Evolutionary conservation across 1,139 yeast species (phyloP).

Genomic region (Suhomyces anneliseae): DNA sequence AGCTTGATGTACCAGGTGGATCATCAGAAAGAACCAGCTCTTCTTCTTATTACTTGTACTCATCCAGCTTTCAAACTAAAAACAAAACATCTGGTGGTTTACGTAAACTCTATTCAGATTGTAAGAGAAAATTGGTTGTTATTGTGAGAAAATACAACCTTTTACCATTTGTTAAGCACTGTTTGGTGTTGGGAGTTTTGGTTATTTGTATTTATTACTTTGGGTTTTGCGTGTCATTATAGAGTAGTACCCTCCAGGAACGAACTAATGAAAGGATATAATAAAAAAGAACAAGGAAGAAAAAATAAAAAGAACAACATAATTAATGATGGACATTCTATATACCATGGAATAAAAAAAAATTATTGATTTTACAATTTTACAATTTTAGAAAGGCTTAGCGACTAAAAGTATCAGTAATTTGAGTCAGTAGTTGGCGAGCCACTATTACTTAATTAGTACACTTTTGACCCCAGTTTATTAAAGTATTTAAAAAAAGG

Average conservation of each 20-base stretch:
- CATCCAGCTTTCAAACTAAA: slow-evolving; percentile 5
- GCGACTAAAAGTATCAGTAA: no score
- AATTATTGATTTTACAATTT: no score
- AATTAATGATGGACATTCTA: no score
- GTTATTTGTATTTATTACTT: slow-evolving; percentile 13
- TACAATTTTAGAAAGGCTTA: no score
- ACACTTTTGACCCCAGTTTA: no score
- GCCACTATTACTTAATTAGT: no score
- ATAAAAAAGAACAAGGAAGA: no score
- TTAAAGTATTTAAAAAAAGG: no score
- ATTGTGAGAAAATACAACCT: slow-evolving; percentile 17
- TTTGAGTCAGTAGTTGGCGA: no score
- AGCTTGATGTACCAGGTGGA: slow-evolving; percentile 8
- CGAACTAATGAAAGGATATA: no score
- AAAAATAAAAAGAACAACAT: no score
- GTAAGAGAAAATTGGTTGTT: not conserved
- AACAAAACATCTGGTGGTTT: not conserved
- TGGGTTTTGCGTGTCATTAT: slow-evolving; percentile 12
- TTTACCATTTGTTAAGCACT: slow-evolving; percentile 14
- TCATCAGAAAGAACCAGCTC: not conserved
- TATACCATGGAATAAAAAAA: no score
- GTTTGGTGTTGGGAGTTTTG: slow-evolving; percentile 5
- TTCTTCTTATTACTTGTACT: slow-evolving; percentile 15
- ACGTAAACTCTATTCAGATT: not conserved
- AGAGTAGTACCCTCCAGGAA: not conserved